These are phyloP conservation scores for Skeletonema menzelii DNA, from an alignment of 108 stramenopile species.

Conservation along the genomic window DNA sequence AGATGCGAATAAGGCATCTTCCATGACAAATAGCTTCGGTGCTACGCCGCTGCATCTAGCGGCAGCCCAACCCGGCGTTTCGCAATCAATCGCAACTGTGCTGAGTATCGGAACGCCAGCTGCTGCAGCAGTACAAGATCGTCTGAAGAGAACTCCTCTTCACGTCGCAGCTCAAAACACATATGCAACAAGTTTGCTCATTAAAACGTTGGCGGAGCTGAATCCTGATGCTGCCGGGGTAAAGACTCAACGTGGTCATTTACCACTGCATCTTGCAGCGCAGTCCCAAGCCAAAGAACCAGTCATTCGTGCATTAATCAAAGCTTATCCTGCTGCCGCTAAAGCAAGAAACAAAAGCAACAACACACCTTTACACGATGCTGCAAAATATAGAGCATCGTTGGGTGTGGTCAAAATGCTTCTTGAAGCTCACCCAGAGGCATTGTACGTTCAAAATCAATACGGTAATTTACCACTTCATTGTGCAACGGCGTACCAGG, in stretches of 20 bases:
- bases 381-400: conserved; percentile 55
- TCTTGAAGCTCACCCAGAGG: conserved; percentile 45
- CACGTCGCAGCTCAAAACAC: conserved; percentile 62
- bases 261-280: conserved; percentile 66
- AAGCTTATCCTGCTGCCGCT: conserved; percentile 55
- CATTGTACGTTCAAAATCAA: conserved; percentile 51
- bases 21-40: conserved; percentile 43
- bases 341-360: conserved; percentile 49
- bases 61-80: conserved; percentile 47
- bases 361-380: conserved; percentile 69
- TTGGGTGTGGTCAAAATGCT: conserved; percentile 47
- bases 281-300: conserved; percentile 52
- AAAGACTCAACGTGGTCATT: conserved; percentile 42
- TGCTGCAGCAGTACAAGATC: conserved; percentile 46
- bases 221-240: conserved; percentile 55
- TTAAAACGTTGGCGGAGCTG: conserved; percentile 52
- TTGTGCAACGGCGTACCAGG: conserved; percentile 48
- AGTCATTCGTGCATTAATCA: conserved; percentile 54
- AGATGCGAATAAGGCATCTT: conserved; percentile 39
- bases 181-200: conserved; percentile 44
- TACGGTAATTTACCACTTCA: conserved; percentile 57
- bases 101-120: conserved; percentile 44
- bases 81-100: conserved; percentile 41
- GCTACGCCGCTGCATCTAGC: conserved; percentile 47
- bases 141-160: conserved; percentile 43